These are phyloP conservation scores for Paramyrothecium roridum DNA, from an alignment of 2,329 filamentous ascomycete genomes.

Conservation along the genomic window DNA sequence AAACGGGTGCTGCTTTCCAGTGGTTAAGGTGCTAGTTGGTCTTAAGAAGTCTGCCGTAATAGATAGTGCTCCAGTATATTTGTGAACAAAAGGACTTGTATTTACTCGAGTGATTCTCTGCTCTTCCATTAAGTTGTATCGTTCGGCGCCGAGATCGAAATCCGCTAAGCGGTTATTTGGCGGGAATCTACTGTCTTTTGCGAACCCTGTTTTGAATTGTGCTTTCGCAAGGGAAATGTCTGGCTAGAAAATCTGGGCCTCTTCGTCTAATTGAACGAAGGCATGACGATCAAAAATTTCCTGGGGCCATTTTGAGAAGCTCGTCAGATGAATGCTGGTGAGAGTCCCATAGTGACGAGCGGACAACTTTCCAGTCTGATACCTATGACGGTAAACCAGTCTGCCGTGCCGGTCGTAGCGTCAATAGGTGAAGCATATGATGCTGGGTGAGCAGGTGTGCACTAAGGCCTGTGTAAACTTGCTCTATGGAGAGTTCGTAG, in stretches of 20 bases:
- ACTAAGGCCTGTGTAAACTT: background rate
- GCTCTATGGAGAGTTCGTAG: background rate
- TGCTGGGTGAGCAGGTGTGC: background rate
- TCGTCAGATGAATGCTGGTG: background rate
- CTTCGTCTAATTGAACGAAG: no score
- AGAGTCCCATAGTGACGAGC: background rate
- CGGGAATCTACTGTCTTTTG: no score
- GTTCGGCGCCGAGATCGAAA: background rate
- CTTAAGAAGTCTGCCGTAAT: background rate
- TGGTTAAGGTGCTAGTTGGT: background rate
- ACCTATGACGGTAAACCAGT: background rate
- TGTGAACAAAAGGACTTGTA: background rate
- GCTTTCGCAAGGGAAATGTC: no score
- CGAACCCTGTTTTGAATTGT: no score
- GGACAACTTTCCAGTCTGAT: background rate
- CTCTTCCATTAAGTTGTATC: background rate
- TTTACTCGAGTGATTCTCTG: background rate
- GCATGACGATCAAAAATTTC: no score
- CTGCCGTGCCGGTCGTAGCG: background rate
- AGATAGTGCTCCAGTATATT: background rate
- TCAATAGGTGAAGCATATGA: background rate
- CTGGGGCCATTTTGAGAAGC: background rate
- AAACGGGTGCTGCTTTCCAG: background rate
- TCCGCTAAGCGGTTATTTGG: background rate
- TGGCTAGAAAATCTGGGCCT: no score